Evolutionary conservation across 108 stramenopile species (phyloP).

Genomic region (Cyclotella baltica): DNA sequence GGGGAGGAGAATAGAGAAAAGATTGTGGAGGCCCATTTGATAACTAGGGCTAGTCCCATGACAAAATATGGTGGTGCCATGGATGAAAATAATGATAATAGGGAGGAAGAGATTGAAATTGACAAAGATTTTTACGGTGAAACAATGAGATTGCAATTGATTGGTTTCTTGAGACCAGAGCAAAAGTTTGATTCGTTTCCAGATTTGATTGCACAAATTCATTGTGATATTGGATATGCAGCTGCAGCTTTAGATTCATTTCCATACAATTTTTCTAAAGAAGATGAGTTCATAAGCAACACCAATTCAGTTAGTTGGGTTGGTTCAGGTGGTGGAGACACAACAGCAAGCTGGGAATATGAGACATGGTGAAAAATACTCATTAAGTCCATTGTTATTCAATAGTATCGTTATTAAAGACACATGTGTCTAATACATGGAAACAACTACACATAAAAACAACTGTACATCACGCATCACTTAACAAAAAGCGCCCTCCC

Average conservation of each 20-base stretch:
- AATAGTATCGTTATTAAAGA: neutral
- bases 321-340: conserved; percentile 76
- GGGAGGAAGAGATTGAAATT: conserved; percentile 14
- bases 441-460: too few species aligned
- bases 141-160: conserved; percentile 77
- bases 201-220: conserved; percentile 77
- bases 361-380: conserved; percentile 41
- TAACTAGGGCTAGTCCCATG: conserved; percentile 54
- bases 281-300: conserved; percentile 52
- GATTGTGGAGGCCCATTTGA: conserved; percentile 91
- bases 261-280: conserved; percentile 56
- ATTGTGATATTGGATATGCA: conserved; percentile 75
- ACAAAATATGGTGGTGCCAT: conserved; percentile 15
- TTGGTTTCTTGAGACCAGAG: conserved; percentile 82
- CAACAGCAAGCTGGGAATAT: conserved; percentile 81
- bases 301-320: conserved; percentile 49
- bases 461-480: neutral
- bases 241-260: conserved; percentile 55
- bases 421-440: too few species aligned
- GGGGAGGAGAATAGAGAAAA: conserved; percentile 88
- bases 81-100: conserved; percentile 20
- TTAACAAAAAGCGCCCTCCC: conserved; percentile 69
- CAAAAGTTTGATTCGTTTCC: conserved; percentile 83
- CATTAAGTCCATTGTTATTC: neutral
- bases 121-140: conserved; percentile 84